These are phyloP conservation scores for Fusarium sublunatum DNA, from an alignment of 2,329 filamentous ascomycete species.

Conservation along the genomic window DNA sequence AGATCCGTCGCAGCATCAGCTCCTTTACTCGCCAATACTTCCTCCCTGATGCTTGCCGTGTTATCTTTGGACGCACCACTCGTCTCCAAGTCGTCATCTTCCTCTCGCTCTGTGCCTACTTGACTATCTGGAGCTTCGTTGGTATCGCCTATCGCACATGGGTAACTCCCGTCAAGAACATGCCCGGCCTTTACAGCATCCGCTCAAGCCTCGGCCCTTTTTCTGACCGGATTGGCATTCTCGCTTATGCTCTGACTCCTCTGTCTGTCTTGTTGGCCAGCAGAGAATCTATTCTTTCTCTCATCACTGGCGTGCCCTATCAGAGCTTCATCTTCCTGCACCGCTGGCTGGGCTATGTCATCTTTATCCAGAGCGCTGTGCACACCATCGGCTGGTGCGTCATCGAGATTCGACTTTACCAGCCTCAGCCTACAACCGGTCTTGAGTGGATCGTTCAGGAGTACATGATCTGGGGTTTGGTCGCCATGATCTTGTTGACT, in stretches of 20 bases:
- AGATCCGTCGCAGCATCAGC: slow-evolving; percentile 53
- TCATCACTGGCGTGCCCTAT: slow-evolving; percentile 78
- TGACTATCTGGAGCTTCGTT: slow-evolving; percentile 75
- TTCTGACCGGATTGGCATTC: slow-evolving; percentile 74
- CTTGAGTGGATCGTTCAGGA: slow-evolving; percentile 68
- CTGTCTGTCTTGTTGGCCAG: slow-evolving; percentile 74
- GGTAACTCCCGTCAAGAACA: slow-evolving; percentile 73
- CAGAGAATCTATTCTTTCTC: slow-evolving; percentile 75
- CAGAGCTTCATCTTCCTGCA: slow-evolving; percentile 83
- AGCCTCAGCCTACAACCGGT: slow-evolving; percentile 73
- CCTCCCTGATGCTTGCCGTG: slow-evolving; percentile 67
- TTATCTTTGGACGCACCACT: slow-evolving; percentile 74
- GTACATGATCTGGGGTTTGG: slow-evolving; percentile 79
- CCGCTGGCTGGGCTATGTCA: slow-evolving; percentile 79
- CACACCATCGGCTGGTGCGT: slow-evolving; percentile 79
- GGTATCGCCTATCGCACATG: slow-evolving; percentile 76
- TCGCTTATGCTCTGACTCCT: slow-evolving; percentile 80
- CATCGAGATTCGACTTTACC: slow-evolving; percentile 73
- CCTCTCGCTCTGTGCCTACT: slow-evolving; percentile 67
- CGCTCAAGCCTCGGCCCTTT: slow-evolving; percentile 74
- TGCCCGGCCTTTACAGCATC: slow-evolving; percentile 68
- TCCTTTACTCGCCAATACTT: slow-evolving; percentile 63
- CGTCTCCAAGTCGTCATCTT: slow-evolving; percentile 75
- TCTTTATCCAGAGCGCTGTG: slow-evolving; percentile 73
- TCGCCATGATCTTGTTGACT: slow-evolving; percentile 73